Evolutionary conservation across 2,329 filamentous ascomycete genomes (phyloP), one percentile per base, ranked within the genome.

Genomic region (Aspergillus puulaauensis): DNA sequence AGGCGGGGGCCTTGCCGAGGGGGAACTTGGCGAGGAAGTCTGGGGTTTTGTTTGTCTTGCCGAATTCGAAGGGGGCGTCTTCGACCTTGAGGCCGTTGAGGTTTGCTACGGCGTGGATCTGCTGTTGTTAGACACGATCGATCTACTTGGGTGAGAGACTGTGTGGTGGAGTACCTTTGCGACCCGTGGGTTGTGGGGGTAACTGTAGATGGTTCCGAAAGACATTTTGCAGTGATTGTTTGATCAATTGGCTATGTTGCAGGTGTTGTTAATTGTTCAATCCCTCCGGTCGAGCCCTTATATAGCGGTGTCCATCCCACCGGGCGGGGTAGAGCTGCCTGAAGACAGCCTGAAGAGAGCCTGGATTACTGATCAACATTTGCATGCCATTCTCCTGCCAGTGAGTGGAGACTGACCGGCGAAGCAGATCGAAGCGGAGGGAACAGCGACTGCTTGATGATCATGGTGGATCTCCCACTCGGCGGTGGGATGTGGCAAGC

Each of bases 21-120:
- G 81, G 79, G 70, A 82, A 83, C 63, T 83, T 82, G 69, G 76
- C 59, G 14, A 79, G 68, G 71, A 77, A 83, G 4, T 79, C 78
- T 3, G 76, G 70, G n/a, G 70, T 72, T 44, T 67, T 66, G 73
- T 81, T 83, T 59, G 74, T 75, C 48, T 72, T 68, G 54, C 70
- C 67, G 62, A 79, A 74, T 41, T 69, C 58, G 68, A 80, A 82
- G 58, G 70, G 69, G n/a, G 73, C 68, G 6, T 64, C 33, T 2
- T 56, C 52, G 19, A 71, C 19, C n/a, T 66, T 61, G 19, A 70
- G 60, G 44, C 63, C 74, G 59, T 79, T 80, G 46, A 80, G 46
- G 46, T 68, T 69, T 33, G 66, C 70, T 6, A 56, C 66, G 14
- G 73, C 71, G 54, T 68, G 70, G 59, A 71, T 63, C 63, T 70